Base-by-base conservation (phyloP, 768 basidiomycete species). In the Lactarius trivialis region DNA sequence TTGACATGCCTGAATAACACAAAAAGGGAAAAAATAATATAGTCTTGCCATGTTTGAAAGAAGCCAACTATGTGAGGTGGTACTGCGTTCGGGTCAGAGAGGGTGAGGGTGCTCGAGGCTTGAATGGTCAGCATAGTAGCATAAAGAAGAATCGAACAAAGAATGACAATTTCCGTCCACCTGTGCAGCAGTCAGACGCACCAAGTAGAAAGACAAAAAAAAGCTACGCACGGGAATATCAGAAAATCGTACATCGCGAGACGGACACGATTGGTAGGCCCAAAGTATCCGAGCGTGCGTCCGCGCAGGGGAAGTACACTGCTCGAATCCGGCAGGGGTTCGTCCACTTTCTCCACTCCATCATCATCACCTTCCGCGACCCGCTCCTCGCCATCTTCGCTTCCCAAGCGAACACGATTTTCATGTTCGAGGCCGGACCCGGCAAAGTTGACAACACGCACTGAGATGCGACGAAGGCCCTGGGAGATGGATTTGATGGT, bases 41-140 rank as follows among this genome's bases (percentile, higher is more conserved):
- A 87, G 73, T 98, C 95, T 69, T 94, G 92, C 95, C 95, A 98
- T 14, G 74, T 66, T 62, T 87, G 84, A 75, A 98, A 97, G 76
- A 89, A 98, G 8, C 93, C 93, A 54, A 70, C 73, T 24, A 81
- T 68, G 34, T 76, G 76, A 39, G 81, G 78, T 8, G 80, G 72
- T 11, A 77, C 71, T 2, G 71, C 68, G 32, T 74, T 75, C 60
- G 75, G 73, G 45, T 72, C 70, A n/a, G 75, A 75, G 39, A 70
- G 65, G 7, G 66, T 67, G n/a, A 85, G 71, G 3, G 86, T 75
- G 57, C 76, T 80, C 37, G 88, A 82, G 8, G 91, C 82, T 74
- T 98, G 94, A 26, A 89, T 80, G 5, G 90, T 86, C 55, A 98
- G 77, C 24, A 95, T 78, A 60, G 91, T 77, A 21, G 91, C 90